These are phyloP conservation scores for Penicillium sp. DNA, from an alignment of 2,329 filamentous ascomycete genomes.

Conservation along the genomic window DNA sequence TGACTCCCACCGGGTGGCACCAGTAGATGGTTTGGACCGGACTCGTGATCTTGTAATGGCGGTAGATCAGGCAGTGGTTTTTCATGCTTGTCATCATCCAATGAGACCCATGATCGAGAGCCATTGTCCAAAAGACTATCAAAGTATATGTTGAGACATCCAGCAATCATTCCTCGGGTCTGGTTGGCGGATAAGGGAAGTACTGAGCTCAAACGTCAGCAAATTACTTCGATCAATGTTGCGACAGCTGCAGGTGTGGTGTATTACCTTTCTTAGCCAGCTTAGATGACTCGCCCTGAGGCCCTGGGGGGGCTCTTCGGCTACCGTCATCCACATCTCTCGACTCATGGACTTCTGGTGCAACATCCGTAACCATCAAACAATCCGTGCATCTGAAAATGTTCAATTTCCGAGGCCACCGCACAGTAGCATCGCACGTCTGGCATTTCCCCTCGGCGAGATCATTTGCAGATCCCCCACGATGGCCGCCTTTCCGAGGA, in stretches of 20 bases:
- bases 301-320: neutral
- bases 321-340: conserved; percentile 13
- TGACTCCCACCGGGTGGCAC: conserved; percentile 19
- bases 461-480: conserved; percentile 55
- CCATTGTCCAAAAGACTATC: conserved; percentile 38
- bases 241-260: neutral
- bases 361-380: conserved; percentile 79
- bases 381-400: conserved; percentile 84
- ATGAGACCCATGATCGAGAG: conserved; percentile 20
- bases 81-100: conserved; percentile 18
- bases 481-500: conserved; percentile 40
- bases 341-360: conserved; percentile 40
- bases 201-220: conserved; percentile 28
- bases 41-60: conserved; percentile 8
- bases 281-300: conserved; percentile 1
- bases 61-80: conserved; percentile 16
- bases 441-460: conserved; percentile 75
- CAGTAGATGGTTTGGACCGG: conserved; percentile 18
- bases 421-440: conserved; percentile 78
- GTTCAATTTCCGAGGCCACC: conserved; percentile 73
- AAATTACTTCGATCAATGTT: neutral
- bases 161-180: conserved; percentile 60
- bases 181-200: conserved; percentile 61
- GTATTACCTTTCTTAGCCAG: conserved; percentile 14
- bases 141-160: conserved; percentile 56